A percentile compares a stretch with the other conserved stretches of the same genome.
Conservation (phyloP, 2,329 filamentous ascomycete genomes). For the Didymella sp. region DNA sequence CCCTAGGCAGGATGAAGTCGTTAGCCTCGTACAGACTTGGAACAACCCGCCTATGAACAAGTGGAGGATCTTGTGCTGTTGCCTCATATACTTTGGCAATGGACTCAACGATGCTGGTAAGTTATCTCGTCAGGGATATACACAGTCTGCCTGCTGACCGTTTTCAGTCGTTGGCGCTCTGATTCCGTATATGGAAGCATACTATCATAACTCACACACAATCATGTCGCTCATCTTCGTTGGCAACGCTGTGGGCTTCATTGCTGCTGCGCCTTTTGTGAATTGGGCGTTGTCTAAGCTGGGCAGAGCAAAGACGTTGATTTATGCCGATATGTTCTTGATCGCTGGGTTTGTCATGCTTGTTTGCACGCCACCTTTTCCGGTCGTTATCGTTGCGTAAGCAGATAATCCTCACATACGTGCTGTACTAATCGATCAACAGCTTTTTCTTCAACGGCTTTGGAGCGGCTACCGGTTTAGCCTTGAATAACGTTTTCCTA, state of each 20-base stretch:
- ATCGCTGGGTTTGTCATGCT: constrained; percentile 69
- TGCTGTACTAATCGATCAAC: constrained; percentile 15
- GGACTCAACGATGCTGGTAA: constrained; percentile 73
- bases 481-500: constrained; percentile 64
- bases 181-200: constrained; percentile 79
- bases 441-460: constrained; percentile 72
- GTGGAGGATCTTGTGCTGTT: constrained; percentile 70
- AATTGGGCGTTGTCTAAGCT: constrained; percentile 68
- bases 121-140: constrained; percentile 5
- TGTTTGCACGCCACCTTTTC: constrained; percentile 72
- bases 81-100: constrained; percentile 70
- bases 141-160: constrained; percentile 17
- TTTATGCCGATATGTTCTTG: constrained; percentile 64
- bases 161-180: constrained; percentile 70
- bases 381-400: constrained; percentile 64
- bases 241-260: constrained; percentile 77
- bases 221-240: constrained; percentile 84
- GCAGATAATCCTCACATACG: constrained; percentile 14
- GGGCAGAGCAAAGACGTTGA: constrained; percentile 70
- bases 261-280: constrained; percentile 73
- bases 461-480: constrained; percentile 59
- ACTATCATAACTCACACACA: constrained; percentile 78
- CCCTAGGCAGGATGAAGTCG: constrained; percentile 52
- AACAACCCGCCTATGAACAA: constrained; percentile 70
- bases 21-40: constrained; percentile 62